These are phyloP conservation scores for Viola odorata DNA, from an alignment of 345 rosid genomes.

Conservation along the genomic window DNA sequence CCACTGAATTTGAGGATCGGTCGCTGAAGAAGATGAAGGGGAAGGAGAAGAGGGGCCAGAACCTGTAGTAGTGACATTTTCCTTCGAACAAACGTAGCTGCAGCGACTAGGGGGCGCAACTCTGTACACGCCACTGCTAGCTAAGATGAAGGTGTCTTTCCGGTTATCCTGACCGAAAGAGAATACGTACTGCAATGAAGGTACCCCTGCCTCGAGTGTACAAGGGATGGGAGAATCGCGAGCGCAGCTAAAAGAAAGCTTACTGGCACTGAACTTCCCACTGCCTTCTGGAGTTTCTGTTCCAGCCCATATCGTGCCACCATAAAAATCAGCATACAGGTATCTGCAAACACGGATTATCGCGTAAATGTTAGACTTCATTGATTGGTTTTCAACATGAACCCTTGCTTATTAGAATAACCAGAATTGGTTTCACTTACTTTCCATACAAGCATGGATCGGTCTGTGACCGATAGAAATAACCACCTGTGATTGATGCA, in stretches of 20 bases:
- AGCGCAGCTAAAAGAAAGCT: slow-evolving; percentile 23
- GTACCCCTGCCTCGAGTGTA: slow-evolving; percentile 4
- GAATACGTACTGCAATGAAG: slow-evolving; percentile 21
- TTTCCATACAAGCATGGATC: slow-evolving; percentile 56
- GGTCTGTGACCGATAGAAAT: slow-evolving; percentile 39
- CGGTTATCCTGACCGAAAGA: slow-evolving; percentile 30
- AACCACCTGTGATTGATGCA: slow-evolving; percentile 49
- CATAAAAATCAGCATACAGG: slow-evolving; percentile 43
- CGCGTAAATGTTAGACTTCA: no score
- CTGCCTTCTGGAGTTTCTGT: slow-evolving; percentile 22
- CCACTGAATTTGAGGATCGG: neutral
- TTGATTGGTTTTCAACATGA: no score
- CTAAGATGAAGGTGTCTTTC: slow-evolving; percentile 25
- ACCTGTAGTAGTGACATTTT: slow-evolving; percentile 5
- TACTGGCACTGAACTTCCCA: slow-evolving; percentile 24
- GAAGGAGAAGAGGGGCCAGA: neutral
- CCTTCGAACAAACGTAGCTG: slow-evolving; percentile 26
- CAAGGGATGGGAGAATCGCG: slow-evolving; percentile 26
- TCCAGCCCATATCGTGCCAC: slow-evolving; percentile 38
- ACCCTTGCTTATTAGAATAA: no score
- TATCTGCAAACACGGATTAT: slow-evolving; percentile 26
- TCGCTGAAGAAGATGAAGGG: neutral
- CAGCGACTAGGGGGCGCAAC: slow-evolving; percentile 29
- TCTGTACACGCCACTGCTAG: slow-evolving; percentile 30
- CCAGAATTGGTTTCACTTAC: slow-evolving; percentile 17